Evolutionary conservation across 2,329 filamentous ascomycete genomes (phyloP).

Genomic region (Thielaviopsis populi): DNA sequence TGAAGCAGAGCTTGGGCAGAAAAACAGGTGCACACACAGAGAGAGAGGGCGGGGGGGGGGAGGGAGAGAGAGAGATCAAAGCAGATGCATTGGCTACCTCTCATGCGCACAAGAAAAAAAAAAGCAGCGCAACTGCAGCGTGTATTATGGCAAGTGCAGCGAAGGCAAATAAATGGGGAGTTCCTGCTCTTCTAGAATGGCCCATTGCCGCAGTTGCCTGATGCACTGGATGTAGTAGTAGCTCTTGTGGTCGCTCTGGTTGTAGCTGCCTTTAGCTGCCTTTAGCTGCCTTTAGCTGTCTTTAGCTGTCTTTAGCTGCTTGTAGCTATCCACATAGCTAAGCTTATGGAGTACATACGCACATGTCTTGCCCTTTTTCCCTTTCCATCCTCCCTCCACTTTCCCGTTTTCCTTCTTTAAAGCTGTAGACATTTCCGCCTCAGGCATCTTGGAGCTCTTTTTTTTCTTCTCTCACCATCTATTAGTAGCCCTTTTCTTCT

Average conservation of each 20-base stretch:
- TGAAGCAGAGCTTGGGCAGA: not conserved
- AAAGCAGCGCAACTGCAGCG: not conserved
- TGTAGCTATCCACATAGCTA: not conserved
- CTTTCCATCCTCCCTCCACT: not conserved
- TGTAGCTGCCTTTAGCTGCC: not conserved
- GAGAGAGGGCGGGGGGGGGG: not conserved
- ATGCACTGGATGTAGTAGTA: too few species aligned
- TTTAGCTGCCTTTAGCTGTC: not conserved
- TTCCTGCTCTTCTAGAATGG: not conserved
- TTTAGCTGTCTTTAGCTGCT: not conserved
- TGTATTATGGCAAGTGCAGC: not conserved
- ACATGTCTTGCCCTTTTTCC: not conserved
- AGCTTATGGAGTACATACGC: not conserved
- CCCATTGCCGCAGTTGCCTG: not conserved
- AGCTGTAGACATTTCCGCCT: constrained; percentile 7
- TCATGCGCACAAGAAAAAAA: not conserved
- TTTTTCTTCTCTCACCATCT: not conserved
- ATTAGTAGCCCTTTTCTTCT: not conserved
- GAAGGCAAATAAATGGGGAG: not conserved
- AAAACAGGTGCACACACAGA: not conserved
- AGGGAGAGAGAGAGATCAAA: not conserved
- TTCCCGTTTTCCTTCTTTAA: constrained; percentile 1
- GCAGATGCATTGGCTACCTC: too few species aligned
- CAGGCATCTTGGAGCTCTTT: not conserved
- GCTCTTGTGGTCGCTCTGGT: too few species aligned